A percentile compares a stretch with the other conserved stretches of the same genome.
Conservation (phyloP, 306 rosid species). For the Lupinus albus region DNA sequence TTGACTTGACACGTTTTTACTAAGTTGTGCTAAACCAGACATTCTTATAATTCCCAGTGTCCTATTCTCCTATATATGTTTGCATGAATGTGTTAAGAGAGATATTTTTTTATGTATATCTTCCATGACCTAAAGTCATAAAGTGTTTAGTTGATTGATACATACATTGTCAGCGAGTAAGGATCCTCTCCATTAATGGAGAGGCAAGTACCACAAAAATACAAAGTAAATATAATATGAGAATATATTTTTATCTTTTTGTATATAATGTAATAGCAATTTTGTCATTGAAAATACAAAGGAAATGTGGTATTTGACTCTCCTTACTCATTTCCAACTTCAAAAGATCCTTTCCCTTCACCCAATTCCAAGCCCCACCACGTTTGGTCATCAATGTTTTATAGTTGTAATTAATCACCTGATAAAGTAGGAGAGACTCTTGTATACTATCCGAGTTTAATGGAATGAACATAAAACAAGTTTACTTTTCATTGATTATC, state of each 20-base stretch:
- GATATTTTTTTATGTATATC: not conserved
- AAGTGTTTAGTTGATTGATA: slow-evolving; percentile 28
- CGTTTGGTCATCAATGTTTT: slow-evolving; percentile 23
- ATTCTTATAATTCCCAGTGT: not conserved
- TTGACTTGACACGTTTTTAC: slow-evolving; percentile 1
- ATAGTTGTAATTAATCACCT: not conserved
- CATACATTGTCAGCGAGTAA: slow-evolving; percentile 9
- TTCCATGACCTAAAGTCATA: slow-evolving; percentile 7
- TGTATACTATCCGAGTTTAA: no score
- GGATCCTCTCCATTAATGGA: not conserved
- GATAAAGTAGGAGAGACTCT: not conserved
- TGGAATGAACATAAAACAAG: no score
- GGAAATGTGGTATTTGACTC: no score
- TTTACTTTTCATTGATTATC: no score
- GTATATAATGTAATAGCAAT: no score
- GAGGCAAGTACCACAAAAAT: no score
- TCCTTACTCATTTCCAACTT: no score
- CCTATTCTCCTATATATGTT: not conserved
- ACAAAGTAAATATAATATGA: no score
- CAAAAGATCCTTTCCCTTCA: slow-evolving; percentile 11
- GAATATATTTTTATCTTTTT: no score
- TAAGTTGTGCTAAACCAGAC: not conserved
- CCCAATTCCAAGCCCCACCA: slow-evolving; percentile 39
- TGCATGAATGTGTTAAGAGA: not conserved
- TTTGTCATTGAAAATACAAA: no score